Percentiles rank a stretch among this genome's conserved stretches.
phyloP scores from a whole-genome alignment of 1,284 basidiomycete species.

The Cutaneotrichosporon curvatum region DNA sequence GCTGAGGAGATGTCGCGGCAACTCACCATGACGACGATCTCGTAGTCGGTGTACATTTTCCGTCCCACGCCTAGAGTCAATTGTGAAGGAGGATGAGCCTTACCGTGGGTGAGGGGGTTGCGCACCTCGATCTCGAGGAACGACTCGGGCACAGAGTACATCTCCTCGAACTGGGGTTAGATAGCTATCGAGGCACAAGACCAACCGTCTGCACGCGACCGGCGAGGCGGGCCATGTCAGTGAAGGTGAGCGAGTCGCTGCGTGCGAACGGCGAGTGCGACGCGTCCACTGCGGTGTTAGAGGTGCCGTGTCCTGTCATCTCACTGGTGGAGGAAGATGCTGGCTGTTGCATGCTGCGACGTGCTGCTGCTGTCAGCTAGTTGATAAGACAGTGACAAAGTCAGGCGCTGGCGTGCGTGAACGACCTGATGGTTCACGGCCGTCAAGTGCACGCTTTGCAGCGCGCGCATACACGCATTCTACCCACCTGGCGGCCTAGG shows the following conservation, averaged over 20 bases:
- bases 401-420: background rate
- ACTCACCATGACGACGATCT: conserved; percentile 89
- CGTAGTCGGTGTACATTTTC: conserved; percentile 99
- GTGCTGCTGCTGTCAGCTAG: conserved; percentile 2
- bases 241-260: conserved; percentile 53
- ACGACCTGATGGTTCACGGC: too few species aligned
- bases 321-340: conserved; percentile 2
- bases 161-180: conserved; percentile 76
- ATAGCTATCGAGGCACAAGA: conserved; percentile 9
- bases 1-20: background rate
- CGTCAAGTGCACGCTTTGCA: too few species aligned
- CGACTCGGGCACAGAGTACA: conserved; percentile 95
- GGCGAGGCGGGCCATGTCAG: conserved; percentile 58
- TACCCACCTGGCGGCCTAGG: too few species aligned
- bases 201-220: conserved; percentile 75
- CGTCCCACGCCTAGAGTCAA: conserved; percentile 71
- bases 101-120: conserved; percentile 94
- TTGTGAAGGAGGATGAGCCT: background rate
- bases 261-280: conserved; percentile 66
- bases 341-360: conserved; percentile 6
- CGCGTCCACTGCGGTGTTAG: conserved; percentile 30
- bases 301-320: background rate
- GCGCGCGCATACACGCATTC: too few species aligned
- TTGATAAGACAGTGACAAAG: too few species aligned
- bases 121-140: conserved; percentile 97